These are phyloP conservation scores for Candida manassasensis DNA, from an alignment of 805 yeast genomes.

Conservation along the genomic window DNA sequence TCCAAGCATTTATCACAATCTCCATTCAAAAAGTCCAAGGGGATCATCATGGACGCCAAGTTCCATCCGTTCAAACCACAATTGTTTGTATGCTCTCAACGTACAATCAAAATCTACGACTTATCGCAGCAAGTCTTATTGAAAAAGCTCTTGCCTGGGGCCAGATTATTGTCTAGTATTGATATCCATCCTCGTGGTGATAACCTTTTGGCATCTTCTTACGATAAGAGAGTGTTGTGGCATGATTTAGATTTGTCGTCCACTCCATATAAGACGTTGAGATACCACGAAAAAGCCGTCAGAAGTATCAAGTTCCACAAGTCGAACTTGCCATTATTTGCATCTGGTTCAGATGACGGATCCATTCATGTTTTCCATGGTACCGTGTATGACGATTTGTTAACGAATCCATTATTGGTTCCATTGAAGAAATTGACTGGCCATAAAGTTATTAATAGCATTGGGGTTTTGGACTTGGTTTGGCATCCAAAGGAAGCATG, in stretches of 20 bases:
- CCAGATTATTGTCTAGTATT: conserved; percentile 86
- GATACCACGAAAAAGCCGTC: conserved; percentile 94
- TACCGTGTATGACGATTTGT: conserved; percentile 89
- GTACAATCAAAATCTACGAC: conserved; percentile 88
- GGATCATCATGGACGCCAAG: conserved; percentile 91
- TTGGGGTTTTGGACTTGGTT: conserved; percentile 80
- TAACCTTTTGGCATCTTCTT: conserved; percentile 86
- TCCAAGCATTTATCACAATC: conserved; percentile 94
- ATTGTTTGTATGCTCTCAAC: conserved; percentile 87
- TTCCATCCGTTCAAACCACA: conserved; percentile 97
- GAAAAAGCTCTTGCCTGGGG: conserved; percentile 90
- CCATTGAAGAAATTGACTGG: conserved; percentile 94
- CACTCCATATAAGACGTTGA: conserved; percentile 90
- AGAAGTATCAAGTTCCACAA: conserved; percentile 85
- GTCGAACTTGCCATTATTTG: conserved; percentile 79
- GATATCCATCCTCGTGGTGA: conserved; percentile 97
- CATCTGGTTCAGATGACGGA: conserved; percentile 95
- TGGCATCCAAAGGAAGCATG: conserved; percentile 99
- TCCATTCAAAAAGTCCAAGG: conserved; percentile 89
- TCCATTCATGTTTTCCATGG: conserved; percentile 91
- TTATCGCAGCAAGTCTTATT: conserved; percentile 77
- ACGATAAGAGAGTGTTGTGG: conserved; percentile 94
- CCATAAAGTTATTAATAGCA: conserved; percentile 69
- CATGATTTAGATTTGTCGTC: conserved; percentile 86
- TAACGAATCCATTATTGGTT: conserved; percentile 93